phyloP scores from a whole-genome alignment of 2,329 filamentous ascomycete species.

The Orbilia brochopaga region DNA sequence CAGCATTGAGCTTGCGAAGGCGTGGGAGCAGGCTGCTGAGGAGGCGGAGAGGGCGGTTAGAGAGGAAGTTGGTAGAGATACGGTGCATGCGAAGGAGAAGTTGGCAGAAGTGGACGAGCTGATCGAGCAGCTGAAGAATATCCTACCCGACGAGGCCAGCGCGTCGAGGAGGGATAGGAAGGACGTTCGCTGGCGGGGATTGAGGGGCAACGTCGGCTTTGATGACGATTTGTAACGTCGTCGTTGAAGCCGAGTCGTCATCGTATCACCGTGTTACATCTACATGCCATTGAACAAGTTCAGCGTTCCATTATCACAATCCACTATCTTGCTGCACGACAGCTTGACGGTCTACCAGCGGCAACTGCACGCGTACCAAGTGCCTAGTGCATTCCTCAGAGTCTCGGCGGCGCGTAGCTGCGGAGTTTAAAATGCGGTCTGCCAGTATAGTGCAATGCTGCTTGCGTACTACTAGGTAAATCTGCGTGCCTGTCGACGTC shows the following conservation, averaged over 20 bases:
- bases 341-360: not conserved
- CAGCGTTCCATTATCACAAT: not conserved
- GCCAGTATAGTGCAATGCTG: not conserved
- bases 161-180: slow-evolving; percentile 9
- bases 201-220: slow-evolving; percentile 45
- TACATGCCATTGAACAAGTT: not conserved
- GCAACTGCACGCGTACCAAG: not conserved
- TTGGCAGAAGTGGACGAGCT: slow-evolving; percentile 32
- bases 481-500: slow-evolving; percentile 23
- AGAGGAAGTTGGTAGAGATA: slow-evolving; percentile 29
- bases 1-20: slow-evolving; percentile 32
- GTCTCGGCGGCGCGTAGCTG: slow-evolving; percentile 1
- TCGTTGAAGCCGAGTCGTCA: not conserved
- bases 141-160: slow-evolving; percentile 29
- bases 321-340: no score
- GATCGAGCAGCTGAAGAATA: slow-evolving; percentile 15
- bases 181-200: slow-evolving; percentile 28
- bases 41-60: slow-evolving; percentile 39
- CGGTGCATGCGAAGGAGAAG: slow-evolving; percentile 21
- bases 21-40: slow-evolving; percentile 44
- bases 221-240: slow-evolving; percentile 11
- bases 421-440: not conserved
- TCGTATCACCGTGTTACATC: not conserved
- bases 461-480: not conserved
- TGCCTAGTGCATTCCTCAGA: not conserved